phyloP scores from a whole-genome alignment of 225 moss, liverwort and hornwort species.

The Anthoceros angustus region DNA sequence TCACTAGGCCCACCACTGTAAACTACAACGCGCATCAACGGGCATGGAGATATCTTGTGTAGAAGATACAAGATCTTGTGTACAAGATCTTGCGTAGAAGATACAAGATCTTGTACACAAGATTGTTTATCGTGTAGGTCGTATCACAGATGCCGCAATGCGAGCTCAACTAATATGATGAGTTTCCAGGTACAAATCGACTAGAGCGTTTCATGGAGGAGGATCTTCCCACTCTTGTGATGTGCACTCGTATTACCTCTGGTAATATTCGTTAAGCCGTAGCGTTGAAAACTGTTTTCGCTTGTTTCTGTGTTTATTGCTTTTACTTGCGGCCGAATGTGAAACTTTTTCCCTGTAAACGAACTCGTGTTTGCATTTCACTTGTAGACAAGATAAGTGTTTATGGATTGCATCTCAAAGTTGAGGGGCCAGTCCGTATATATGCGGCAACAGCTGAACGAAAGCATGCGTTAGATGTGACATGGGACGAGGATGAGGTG shows the following conservation, averaged over 20 bases:
- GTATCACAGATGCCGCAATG: neutral
- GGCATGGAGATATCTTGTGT: too few relatives aligned
- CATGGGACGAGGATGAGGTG: constrained; percentile 5
- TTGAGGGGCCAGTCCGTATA: neutral
- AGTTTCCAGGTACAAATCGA: neutral
- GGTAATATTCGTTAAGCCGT: neutral
- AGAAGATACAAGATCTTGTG: too few relatives aligned
- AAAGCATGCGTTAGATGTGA: constrained; percentile 2
- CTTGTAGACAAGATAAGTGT: constrained; percentile 5
- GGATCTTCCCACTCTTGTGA: neutral
- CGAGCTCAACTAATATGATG: neutral
- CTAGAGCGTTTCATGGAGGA: constrained; percentile 1
- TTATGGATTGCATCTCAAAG: neutral
- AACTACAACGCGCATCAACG: neutral
- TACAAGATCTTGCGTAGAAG: too few relatives aligned
- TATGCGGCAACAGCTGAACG: constrained; percentile 1
- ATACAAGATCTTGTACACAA: too few relatives aligned
- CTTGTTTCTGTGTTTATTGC: neutral
- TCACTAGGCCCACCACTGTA: neutral
- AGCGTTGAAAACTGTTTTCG: neutral
- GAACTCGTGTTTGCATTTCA: neutral
- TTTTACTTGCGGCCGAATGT: neutral
- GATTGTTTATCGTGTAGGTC: neutral
- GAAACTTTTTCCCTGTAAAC: neutral
- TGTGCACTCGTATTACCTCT: constrained; percentile 3